Evolutionary conservation across 108 stramenopile genomes (phyloP), one percentile per base, ranked within the genome.

Genomic region (Cyclotella choctawhatcheeana): DNA sequence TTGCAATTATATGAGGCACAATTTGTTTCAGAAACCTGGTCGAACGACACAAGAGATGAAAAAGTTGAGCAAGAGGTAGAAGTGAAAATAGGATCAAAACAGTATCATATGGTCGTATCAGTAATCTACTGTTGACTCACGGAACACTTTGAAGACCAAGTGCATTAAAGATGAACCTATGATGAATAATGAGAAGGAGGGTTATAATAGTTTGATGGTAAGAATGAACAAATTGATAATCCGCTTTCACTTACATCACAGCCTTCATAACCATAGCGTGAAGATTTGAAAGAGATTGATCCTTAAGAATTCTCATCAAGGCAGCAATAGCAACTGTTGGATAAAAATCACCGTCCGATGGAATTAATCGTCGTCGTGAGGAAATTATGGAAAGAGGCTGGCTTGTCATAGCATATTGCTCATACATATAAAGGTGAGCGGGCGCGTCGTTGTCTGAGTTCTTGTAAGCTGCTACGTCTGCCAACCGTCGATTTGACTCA

Each of bases 251-350:
- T 52, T 52, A 52, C 55, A 56, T 17, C 24, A 26, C 44, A 35
- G 64, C 73, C 76, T 98, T 97, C 74, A 95, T 95, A 21, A 94
- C 96, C 82, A 88, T 87, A 24, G 87, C 83, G 81, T 99, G 99
- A 64, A 98, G 96, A 43, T 87, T 88, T 44, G 95, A 85, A 8
- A 98, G 73, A 10, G 93, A 87, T 12, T 89, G 75, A 73, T 98
- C 94, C 55, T 84, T 85, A 44, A 98, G 88, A 26, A 97, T 94
- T 32, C 88, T 71, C 82, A 96, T 89, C 61, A 99, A 68, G 27
- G 96, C 91, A 59, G 93, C 82, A n/a, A 99, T 85, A 30, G 94
- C 87, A 44, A 98, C 92, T 35, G 96, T 93, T 12, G 97, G 95
- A 84, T 91, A 97, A 69, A 94, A 99, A 55, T 93, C 96, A 45